Evolutionary conservation across 768 basidiomycete genomes (phyloP).

Genomic region (Arthromyces matolae): DNA sequence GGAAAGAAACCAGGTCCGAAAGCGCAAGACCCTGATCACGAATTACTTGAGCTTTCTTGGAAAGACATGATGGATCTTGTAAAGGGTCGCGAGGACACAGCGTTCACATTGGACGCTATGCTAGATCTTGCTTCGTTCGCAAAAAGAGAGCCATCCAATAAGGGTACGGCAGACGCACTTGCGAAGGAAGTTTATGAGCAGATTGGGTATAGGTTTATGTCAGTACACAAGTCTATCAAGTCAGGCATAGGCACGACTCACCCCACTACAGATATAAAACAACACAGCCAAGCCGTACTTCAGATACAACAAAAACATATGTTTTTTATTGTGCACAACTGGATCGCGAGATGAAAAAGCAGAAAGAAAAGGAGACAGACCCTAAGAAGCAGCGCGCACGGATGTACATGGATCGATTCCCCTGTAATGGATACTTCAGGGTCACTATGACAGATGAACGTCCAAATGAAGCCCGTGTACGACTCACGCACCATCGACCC

Average conservation of each 20-base stretch:
- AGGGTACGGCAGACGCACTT: background rate
- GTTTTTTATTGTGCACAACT: background rate
- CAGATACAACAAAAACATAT: background rate
- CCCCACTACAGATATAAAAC: background rate
- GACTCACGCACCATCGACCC: background rate
- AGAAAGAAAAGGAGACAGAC: background rate
- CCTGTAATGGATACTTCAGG: background rate
- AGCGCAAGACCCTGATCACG: too few relatives aligned
- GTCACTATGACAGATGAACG: background rate
- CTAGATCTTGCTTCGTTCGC: background rate
- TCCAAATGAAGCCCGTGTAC: background rate
- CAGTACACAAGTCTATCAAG: background rate
- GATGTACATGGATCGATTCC: background rate
- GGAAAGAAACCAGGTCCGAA: too few relatives aligned
- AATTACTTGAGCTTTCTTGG: background rate
- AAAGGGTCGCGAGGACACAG: background rate
- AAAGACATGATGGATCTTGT: background rate
- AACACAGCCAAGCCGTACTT: background rate
- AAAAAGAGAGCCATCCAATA: background rate
- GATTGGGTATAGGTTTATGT: background rate
- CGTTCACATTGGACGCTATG: background rate
- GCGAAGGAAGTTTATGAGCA: background rate
- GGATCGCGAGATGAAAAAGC: background rate
- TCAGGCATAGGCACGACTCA: background rate
- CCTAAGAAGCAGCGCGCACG: background rate